Conservation (phyloP, 2,329 filamentous ascomycete genomes). For the Pyrenochaeta sp. region DNA sequence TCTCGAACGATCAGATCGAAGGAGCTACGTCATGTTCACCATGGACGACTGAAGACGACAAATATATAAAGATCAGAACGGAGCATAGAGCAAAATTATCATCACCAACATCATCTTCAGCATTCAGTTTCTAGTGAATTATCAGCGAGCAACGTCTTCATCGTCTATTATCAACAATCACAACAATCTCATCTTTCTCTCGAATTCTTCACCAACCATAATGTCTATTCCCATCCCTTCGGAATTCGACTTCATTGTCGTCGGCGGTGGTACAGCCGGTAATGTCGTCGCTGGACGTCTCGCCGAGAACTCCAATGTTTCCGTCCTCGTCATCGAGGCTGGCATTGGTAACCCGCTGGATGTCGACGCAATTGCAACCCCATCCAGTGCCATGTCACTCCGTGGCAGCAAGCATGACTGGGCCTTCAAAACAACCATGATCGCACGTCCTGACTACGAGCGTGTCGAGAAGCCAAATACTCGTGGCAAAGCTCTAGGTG, state of each 20-base stretch:
- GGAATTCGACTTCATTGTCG: constrained; percentile 20
- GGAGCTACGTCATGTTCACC: neutral
- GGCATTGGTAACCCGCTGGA: constrained; percentile 14
- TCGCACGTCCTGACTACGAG: constrained; percentile 66
- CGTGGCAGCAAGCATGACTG: constrained; percentile 65
- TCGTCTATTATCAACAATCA: neutral
- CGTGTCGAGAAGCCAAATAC: constrained; percentile 70
- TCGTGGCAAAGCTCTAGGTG: constrained; percentile 66
- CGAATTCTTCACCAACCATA: no score
- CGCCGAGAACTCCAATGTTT: constrained; percentile 23
- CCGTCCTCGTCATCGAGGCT: constrained; percentile 25
- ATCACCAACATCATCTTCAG: neutral
- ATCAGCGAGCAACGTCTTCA: neutral
- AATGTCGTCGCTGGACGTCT: constrained; percentile 25
- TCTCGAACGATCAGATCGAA: neutral
- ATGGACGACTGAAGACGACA: no score
- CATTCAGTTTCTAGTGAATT: no score
- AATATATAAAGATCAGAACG: neutral
- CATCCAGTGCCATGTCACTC: constrained; percentile 61
- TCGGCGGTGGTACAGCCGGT: constrained; percentile 25
- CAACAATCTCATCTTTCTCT: neutral
- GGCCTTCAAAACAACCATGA: constrained; percentile 68
- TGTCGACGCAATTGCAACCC: constrained; percentile 56
- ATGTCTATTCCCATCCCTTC: constrained; percentile 4
- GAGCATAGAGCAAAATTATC: neutral